These are phyloP conservation scores for Triticum turgidum DNA, from an alignment of 176 grass and related monocot species.

Conservation along the genomic window DNA sequence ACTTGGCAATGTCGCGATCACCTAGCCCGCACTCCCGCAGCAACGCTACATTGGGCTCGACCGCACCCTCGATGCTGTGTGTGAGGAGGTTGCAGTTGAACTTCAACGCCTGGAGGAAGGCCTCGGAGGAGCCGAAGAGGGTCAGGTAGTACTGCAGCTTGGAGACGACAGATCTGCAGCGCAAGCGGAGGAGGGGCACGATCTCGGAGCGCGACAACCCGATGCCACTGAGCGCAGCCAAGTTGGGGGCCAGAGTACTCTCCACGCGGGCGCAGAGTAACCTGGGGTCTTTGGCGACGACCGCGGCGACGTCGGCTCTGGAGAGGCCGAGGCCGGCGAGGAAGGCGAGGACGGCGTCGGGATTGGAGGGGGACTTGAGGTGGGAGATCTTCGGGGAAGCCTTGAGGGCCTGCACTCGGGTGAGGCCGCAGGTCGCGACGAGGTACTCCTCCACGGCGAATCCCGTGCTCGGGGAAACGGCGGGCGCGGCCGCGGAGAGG, in stretches of 20 bases:
- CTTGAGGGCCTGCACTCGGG: neutral
- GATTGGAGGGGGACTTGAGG: neutral
- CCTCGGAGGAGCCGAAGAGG: neutral
- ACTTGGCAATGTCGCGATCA: neutral
- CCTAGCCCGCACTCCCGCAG: neutral
- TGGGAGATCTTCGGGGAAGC: neutral
- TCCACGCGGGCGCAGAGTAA: neutral
- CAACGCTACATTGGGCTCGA: neutral
- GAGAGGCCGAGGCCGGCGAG: neutral
- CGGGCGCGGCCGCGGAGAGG: neutral
- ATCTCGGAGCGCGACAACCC: neutral
- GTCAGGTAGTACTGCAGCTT: neutral
- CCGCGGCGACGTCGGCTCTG: neutral
- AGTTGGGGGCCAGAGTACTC: neutral
- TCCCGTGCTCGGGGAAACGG: neutral
- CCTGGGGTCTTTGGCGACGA: neutral
- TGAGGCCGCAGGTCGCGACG: neutral
- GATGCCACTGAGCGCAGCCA: neutral
- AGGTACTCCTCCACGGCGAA: neutral
- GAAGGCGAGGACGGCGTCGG: neutral
- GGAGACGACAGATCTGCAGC: neutral
- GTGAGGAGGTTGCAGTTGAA: neutral
- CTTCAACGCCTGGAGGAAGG: neutral
- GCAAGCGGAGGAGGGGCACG: neutral
- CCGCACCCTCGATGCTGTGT: neutral